Base-by-base conservation (phyloP, 2,329 filamentous ascomycete species). In the Helotiales sp. region DNA sequence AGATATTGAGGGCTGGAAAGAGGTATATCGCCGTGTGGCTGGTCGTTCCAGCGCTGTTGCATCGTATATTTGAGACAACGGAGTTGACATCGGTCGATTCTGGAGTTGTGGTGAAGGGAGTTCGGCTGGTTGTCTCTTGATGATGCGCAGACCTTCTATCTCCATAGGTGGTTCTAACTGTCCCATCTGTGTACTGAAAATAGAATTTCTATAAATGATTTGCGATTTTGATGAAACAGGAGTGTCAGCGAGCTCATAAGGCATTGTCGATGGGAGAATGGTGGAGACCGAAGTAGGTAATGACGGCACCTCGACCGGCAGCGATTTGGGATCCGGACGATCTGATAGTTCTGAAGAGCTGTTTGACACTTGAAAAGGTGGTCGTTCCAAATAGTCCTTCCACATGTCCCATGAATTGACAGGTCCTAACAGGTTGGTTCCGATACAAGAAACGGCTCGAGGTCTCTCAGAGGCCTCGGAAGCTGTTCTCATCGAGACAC, bases 331-430 rank as follows among this genome's bases (percentile, higher is more conserved):
- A 54, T 26, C 50, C 10, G 8, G 24, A 8, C 17, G 15, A 30
- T n/a, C 17, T 30, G 26, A 10, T 30, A 26, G 26, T 32, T 11
- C 50, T 54, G 26, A 6, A 32, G 26, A 54, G 50, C 15, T n/a
- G 50, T 1, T 6, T 3, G 24, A n/a, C 3, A 26, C 15, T 20
- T 26, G 26, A 54, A 54, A 32, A 4, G 28, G 32, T 54, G 50
- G 50, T 8, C 26, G 50, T 20, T 54, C 50, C 26, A 54, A 54
- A 8, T 54, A 54, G 15, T 30, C 50, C 17, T 32, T 54, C 50
- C 50, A 54, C 50, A 54, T n/a, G 15, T 54, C 50, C 50, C 50
- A 54, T 8, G 50, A 54, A 26, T 54, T 54, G 10, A 54, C 20
- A 7, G 50, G 50, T 20, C 50, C 50, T 54, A 32, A 54, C 7